phyloP scores from a whole-genome alignment of 2,329 filamentous ascomycete genomes.

The Immersiporthe knoxdaviesiana region DNA sequence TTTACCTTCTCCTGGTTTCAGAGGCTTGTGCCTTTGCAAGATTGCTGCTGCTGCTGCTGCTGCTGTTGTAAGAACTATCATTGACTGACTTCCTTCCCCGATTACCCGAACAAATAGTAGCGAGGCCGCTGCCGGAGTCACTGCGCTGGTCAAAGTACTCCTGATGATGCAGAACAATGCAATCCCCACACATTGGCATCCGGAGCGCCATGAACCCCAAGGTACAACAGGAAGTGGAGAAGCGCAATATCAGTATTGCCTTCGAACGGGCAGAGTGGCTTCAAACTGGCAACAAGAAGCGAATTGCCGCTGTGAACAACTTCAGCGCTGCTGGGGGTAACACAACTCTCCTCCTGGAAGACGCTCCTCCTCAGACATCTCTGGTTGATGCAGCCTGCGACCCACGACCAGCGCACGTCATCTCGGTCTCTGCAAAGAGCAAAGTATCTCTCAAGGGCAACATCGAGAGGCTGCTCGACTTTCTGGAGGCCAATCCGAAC shows the following conservation, averaged over 20 bases:
- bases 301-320: slow-evolving; percentile 11
- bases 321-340: slow-evolving; percentile 21
- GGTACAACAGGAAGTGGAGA: slow-evolving; percentile 12
- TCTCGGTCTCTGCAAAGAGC: slow-evolving; percentile 52
- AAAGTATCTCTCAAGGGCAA: slow-evolving; percentile 48
- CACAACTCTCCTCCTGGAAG: slow-evolving; percentile 6
- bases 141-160: slow-evolving; percentile 50
- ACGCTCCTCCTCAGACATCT: background rate
- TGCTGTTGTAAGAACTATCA: background rate
- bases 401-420: slow-evolving; percentile 45
- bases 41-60: no score
- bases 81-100: background rate
- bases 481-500: slow-evolving; percentile 45
- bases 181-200: slow-evolving; percentile 56
- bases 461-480: slow-evolving; percentile 40
- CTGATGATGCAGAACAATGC: slow-evolving; percentile 51
- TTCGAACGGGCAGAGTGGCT: background rate
- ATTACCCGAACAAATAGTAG: no score
- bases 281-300: background rate
- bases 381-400: slow-evolving; percentile 36
- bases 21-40: no score
- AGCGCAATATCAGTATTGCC: background rate
- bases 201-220: slow-evolving; percentile 37
- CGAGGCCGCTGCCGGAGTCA: slow-evolving; percentile 48
- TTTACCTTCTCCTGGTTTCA: no score